Conservation (phyloP, 78 protist species). For the Polysphondylium violaceum region DNA sequence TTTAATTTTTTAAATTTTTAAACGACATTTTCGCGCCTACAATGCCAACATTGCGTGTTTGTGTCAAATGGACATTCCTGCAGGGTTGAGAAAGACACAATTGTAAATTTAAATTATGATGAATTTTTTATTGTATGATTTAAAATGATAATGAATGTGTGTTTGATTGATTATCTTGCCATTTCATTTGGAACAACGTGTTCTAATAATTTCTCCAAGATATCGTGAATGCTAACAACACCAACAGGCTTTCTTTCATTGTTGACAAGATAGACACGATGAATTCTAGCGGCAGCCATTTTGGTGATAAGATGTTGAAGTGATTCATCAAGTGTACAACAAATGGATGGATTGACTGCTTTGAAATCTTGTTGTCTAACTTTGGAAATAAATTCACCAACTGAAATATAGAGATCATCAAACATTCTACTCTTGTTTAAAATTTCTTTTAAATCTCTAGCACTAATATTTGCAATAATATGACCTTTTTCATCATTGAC, state of each 20-base stretch:
- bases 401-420: slow-evolving; percentile 71
- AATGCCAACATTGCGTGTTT: no score
- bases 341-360: slow-evolving; percentile 50
- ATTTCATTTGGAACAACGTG: no score
- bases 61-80: no score
- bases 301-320: slow-evolving; percentile 30
- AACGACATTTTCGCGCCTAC: no score
- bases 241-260: slow-evolving; percentile 65
- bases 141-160: no score
- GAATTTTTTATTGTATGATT: no score
- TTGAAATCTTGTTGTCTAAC: slow-evolving; percentile 60
- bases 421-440: slow-evolving; percentile 61
- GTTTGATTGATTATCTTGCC: no score
- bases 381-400: slow-evolving; percentile 61
- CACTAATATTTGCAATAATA: slow-evolving; percentile 60
- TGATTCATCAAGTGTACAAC: slow-evolving; percentile 32
- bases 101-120: no score
- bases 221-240: slow-evolving; percentile 61
- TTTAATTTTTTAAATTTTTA: no score
- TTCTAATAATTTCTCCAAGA: slow-evolving; percentile 46
- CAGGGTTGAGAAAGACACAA: no score
- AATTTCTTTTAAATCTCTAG: slow-evolving; percentile 66
- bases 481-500: slow-evolving; percentile 63
- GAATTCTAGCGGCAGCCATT: slow-evolving; percentile 71
- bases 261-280: slow-evolving; percentile 52